Base-by-base conservation (phyloP, 2,329 filamentous ascomycete genomes). In the Aureobasidium sp. region DNA sequence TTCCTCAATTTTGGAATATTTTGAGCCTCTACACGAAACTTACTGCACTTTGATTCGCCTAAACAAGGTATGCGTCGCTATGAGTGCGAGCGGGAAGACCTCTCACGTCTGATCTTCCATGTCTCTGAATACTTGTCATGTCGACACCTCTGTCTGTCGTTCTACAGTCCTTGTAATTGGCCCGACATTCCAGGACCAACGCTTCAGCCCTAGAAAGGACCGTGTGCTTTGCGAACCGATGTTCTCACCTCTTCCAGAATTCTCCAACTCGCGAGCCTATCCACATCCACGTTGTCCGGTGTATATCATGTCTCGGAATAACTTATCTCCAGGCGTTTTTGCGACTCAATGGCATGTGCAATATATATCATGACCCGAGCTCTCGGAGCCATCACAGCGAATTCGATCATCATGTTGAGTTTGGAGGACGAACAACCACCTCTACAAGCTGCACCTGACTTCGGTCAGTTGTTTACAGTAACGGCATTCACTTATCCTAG, bases 231-330 rank as follows among this genome's bases (percentile, higher is more conserved):
- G 22, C 40, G 53, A 45, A 57, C 52, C n/a, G 27, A 45, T 22
- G 29, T 31, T 45, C 39, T 45, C 27, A 45, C 53, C 53, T 33
- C 9, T 58, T 58, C 54, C 31, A 58, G 54, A 58, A 58, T 29
- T 22, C 29, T 15, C 31, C 29, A 58, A 19, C 39, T 47, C n/a
- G 19, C 54, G 31, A 48, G 14, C 33, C 11, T n/a, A 44, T 57
- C 42, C 54, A 58, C 54, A 37, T 2, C 54, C 54, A 58, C 54
- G 54, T 58, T 47, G n/a, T 37, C 31, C 40, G 5, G 33, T 44
- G 45, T 48, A 29, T 48, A 48, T 29, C 45, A 15, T 44, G 40
- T 45, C 40, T 45, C 53, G n/a, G 39, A 35, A 29, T 35, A 35
- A 33, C n/a, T 35, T 45, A 11, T 54, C 14, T 29, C 15, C 19